phyloP scores from a whole-genome alignment of 768 basidiomycete species.

The Stropharia rugosoannulata region DNA sequence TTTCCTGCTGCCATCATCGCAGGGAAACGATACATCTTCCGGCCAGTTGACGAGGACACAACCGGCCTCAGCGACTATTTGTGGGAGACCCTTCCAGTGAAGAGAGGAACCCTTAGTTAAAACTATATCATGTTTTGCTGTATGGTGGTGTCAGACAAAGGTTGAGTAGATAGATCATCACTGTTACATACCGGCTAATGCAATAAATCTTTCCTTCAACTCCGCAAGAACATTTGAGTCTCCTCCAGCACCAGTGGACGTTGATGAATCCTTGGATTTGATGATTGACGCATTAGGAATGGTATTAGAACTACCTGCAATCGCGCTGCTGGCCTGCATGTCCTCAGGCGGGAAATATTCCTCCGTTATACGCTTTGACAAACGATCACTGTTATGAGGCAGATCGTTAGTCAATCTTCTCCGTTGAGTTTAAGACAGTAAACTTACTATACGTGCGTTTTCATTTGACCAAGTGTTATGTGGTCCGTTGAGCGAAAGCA shows the following conservation, averaged over 20 bases:
- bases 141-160: not conserved
- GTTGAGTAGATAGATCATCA: not conserved
- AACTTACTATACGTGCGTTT: conserved; percentile 3
- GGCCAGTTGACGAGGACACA: not conserved
- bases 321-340: not conserved
- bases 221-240: not conserved
- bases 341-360: not conserved
- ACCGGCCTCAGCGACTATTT: not conserved
- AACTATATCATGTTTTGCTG: not conserved
- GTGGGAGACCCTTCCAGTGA: not conserved
- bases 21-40: conserved; percentile 1
- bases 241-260: not conserved
- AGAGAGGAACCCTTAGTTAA: not conserved
- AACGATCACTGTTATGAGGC: not conserved
- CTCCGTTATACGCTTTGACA: not conserved
- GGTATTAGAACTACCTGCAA: no score
- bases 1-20: not conserved
- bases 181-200: not conserved
- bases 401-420: not conserved
- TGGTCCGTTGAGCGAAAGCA: not conserved
- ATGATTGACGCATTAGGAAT: no score
- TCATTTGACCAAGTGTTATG: not conserved
- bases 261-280: not conserved
- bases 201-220: not conserved
- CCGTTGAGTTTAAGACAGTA: not conserved